Conservation (phyloP, 2,329 filamentous ascomycete species). For the Aspergillus persii region DNA sequence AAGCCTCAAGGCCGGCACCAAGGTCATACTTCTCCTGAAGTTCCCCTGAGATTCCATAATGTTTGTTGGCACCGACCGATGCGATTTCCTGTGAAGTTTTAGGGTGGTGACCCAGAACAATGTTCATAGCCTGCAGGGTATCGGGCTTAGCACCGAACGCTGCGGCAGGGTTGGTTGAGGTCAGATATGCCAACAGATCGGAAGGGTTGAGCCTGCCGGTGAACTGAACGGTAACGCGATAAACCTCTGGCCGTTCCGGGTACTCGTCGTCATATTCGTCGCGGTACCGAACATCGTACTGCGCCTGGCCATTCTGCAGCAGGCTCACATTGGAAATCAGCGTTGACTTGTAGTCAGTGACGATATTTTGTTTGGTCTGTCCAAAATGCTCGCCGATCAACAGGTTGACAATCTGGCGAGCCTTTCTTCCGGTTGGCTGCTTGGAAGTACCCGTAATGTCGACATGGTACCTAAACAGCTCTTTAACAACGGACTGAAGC, state of each 20-base stretch:
- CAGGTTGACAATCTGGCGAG: slow-evolving; percentile 48
- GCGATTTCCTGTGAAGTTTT: slow-evolving; percentile 42
- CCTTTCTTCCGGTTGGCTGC: slow-evolving; percentile 43
- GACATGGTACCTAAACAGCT: slow-evolving; percentile 45
- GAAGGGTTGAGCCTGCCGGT: slow-evolving; percentile 34
- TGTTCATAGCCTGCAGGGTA: slow-evolving; percentile 58
- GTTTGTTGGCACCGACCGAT: slow-evolving; percentile 54
- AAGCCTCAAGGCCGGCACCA: slow-evolving; percentile 53
- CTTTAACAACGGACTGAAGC: slow-evolving; percentile 35
- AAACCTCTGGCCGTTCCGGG: slow-evolving; percentile 30
- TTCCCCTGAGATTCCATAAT: slow-evolving; percentile 44
- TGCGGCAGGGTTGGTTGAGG: slow-evolving; percentile 32
- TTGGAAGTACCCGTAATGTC: slow-evolving; percentile 25
- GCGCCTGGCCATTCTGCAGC: slow-evolving; percentile 10
- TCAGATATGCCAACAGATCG: slow-evolving; percentile 48
- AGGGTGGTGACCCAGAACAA: slow-evolving; percentile 52
- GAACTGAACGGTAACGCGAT: slow-evolving; percentile 35
- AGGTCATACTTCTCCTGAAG: slow-evolving; percentile 41
- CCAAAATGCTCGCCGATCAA: slow-evolving; percentile 42
- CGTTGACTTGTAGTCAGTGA: slow-evolving; percentile 41
- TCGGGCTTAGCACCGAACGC: slow-evolving; percentile 48
- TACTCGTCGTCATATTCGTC: slow-evolving; percentile 37
- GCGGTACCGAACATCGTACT: slow-evolving; percentile 34
- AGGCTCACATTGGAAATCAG: slow-evolving; percentile 35
- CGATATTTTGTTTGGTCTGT: slow-evolving; percentile 28